Percentiles rank a stretch among this genome's conserved stretches.
Evolutionary conservation across 139 green algal species (phyloP).

Genomic region (Protoeuglena noctilucae): DNA sequence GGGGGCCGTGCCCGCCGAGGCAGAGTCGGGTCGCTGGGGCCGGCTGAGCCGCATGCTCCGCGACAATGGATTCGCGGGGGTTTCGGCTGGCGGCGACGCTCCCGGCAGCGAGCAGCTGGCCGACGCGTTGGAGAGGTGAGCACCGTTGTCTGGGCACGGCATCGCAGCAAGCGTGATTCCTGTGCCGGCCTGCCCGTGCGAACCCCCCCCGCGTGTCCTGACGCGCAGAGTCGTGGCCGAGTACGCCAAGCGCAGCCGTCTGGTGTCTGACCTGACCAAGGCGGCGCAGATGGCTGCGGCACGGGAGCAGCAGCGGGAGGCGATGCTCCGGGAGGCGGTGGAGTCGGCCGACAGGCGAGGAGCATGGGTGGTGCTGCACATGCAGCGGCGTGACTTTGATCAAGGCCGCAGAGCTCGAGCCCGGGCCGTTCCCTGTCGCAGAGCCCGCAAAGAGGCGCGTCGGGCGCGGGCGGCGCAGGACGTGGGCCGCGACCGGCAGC

Average conservation of each 20-base stretch:
- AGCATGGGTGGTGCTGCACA: no score
- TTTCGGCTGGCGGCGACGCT: background rate
- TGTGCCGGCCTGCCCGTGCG: no score
- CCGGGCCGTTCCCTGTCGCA: no score
- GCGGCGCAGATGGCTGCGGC: background rate
- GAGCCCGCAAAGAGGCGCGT: background rate
- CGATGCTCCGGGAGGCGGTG: background rate
- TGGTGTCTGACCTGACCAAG: background rate
- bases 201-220: background rate
- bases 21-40: background rate
- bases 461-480: background rate
- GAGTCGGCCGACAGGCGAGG: no score
- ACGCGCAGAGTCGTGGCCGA: background rate
- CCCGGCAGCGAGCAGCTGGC: background rate
- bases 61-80: background rate
- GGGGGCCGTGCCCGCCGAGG: background rate
- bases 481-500: no score
- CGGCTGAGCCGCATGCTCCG: background rate
- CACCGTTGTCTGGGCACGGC: no score
- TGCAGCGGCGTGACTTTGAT: no score
- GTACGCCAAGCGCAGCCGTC: background rate
- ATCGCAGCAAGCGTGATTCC: no score
- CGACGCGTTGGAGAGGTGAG: background rate
- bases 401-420: background rate
- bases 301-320: background rate